Percentiles rank a stretch among this genome's conserved stretches.
Conservation (phyloP, 257 asterid species). For the Perilla frutescens region DNA sequence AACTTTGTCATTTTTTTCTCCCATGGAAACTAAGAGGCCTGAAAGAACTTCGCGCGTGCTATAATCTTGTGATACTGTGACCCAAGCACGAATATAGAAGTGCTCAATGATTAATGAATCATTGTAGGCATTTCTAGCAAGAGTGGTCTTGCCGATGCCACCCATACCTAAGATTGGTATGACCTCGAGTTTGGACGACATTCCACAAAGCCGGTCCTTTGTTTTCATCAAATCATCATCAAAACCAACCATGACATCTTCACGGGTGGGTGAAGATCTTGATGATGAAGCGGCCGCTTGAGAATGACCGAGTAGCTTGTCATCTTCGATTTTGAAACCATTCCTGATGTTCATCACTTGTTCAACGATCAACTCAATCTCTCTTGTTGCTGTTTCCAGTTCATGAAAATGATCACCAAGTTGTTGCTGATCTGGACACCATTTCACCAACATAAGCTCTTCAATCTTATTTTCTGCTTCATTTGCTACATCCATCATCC, state of each 20-base stretch:
- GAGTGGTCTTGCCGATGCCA: conserved; percentile 11
- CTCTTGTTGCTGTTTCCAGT: not conserved
- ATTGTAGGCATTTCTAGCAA: not conserved
- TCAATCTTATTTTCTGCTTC: conserved; percentile 4
- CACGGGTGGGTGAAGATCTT: not conserved
- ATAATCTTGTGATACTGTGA: conserved; percentile 6
- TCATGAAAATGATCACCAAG: too few species aligned
- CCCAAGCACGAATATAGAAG: not conserved
- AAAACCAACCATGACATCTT: conserved; percentile 2
- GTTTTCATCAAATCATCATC: not conserved
- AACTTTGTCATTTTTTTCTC: too few species aligned
- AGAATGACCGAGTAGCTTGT: not conserved
- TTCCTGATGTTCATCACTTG: conserved; percentile 6
- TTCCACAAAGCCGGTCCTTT: conserved; percentile 16
- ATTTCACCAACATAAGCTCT: not conserved
- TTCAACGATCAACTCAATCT: not conserved
- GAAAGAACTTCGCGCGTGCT: not conserved
- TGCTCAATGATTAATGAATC: too few species aligned
- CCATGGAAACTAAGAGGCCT: not conserved
- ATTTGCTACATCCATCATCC: conserved; percentile 12
- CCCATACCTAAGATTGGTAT: conserved; percentile 26
- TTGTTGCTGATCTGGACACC: not conserved
- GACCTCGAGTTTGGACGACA: conserved; percentile 10
- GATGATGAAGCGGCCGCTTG: not conserved
- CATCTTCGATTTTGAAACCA: not conserved